These are phyloP conservation scores for Colletotrichum eremochloae DNA, from an alignment of 2,329 filamentous ascomycete species.

Conservation along the genomic window DNA sequence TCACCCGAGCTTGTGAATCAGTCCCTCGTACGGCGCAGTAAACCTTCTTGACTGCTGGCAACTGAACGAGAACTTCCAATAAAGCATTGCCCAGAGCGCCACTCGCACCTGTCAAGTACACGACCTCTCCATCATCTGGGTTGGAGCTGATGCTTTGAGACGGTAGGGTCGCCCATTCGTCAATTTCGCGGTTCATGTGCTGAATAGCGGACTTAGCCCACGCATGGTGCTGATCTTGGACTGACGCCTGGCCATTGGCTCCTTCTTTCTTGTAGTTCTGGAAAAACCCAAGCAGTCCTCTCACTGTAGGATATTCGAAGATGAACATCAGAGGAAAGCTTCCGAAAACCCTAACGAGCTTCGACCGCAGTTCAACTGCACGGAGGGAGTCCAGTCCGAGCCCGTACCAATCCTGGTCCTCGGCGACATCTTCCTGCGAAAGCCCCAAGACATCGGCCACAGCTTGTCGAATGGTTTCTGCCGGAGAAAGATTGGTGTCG, in stretches of 20 bases:
- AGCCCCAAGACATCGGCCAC: conserved; percentile 7
- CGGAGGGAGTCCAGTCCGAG: conserved; percentile 29
- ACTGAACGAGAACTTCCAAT: conserved; percentile 13
- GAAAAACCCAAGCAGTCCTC: neutral
- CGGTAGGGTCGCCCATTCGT: neutral
- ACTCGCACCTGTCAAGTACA: conserved; percentile 28
- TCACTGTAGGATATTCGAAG: conserved; percentile 24
- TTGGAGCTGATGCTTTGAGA: rapidly evolving
- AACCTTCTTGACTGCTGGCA: neutral
- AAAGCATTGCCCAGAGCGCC: conserved; percentile 28
- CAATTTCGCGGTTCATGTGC: conserved; percentile 16
- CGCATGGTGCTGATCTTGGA: neutral
- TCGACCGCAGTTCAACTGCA: conserved; percentile 20
- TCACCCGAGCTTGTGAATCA: neutral
- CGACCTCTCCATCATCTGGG: neutral
- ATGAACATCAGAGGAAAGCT: conserved; percentile 35
- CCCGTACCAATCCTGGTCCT: conserved; percentile 24
- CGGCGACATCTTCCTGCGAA: neutral
- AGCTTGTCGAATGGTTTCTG: neutral
- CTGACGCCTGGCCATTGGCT: neutral
- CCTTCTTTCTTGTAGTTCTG: neutral
- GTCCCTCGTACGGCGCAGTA: conserved; percentile 28
- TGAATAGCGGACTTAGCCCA: conserved; percentile 1
- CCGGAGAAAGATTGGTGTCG: neutral
- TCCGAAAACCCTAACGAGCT: conserved; percentile 13